Evolutionary conservation across 371 early-diverging fungal genomes (phyloP).

Genomic region (Phascolomyces articulosus): DNA sequence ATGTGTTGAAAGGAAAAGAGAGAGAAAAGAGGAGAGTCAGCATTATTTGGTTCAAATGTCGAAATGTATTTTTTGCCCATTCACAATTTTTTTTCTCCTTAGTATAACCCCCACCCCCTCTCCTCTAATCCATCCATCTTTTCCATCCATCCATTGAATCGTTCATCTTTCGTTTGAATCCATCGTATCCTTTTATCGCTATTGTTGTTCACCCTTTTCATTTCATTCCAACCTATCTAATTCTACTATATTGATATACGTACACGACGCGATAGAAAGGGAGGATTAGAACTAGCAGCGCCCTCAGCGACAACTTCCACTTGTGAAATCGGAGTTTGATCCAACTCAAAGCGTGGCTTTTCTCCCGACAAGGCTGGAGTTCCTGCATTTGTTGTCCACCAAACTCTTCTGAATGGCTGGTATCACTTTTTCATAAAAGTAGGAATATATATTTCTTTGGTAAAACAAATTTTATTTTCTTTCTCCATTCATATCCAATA

Average conservation of each 20-base stretch:
- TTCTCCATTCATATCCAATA: too few species aligned
- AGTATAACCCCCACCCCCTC: neutral
- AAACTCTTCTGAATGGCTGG: too few species aligned
- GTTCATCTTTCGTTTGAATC: conserved; percentile 12
- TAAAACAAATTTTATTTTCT: too few species aligned
- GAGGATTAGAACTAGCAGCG: neutral
- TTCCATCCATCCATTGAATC: neutral
- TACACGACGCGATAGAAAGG: conserved; percentile 3
- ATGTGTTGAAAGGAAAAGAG: neutral
- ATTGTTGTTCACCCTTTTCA: conserved; percentile 1
- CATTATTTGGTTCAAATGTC: neutral
- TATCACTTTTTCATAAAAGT: too few species aligned
- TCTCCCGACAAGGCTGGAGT: too few species aligned
- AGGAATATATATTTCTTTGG: too few species aligned
- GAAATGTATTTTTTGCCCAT: neutral
- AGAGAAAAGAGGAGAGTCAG: neutral
- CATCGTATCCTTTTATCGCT: conserved; percentile 18
- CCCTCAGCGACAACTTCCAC: neutral
- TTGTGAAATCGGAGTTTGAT: neutral
- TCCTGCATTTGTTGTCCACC: too few species aligned
- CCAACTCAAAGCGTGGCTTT: too few species aligned
- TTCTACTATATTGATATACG: neutral
- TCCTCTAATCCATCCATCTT: conserved; percentile 8
- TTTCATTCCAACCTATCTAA: neutral
- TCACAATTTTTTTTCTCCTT: neutral